Evolutionary conservation across 2,329 filamentous ascomycete genomes (phyloP).

Genomic region (Diaporthe ilicicola): DNA sequence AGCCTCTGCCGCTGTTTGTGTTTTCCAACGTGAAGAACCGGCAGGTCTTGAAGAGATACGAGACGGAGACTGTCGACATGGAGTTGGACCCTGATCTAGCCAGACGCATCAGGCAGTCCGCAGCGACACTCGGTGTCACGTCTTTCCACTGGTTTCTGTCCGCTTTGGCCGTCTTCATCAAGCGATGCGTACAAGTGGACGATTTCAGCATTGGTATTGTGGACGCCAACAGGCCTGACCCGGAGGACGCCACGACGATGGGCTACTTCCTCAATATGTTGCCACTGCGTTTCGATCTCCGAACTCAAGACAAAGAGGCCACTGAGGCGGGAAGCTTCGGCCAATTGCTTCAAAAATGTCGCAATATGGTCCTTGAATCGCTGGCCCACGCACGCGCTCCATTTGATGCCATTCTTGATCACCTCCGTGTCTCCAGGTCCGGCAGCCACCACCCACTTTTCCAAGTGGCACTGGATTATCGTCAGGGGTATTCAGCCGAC

Average conservation of each 20-base stretch:
- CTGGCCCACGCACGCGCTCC: slow-evolving; percentile 54
- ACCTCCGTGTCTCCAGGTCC: slow-evolving; percentile 51
- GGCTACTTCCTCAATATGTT: slow-evolving; percentile 60
- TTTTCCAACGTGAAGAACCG: slow-evolving; percentile 35
- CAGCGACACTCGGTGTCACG: slow-evolving; percentile 23
- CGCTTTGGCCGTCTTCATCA: slow-evolving; percentile 47
- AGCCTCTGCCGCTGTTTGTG: slow-evolving; percentile 4
- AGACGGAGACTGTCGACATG: slow-evolving; percentile 21
- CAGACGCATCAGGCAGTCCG: background rate
- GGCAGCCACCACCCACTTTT: slow-evolving; percentile 49
- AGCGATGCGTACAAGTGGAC: slow-evolving; percentile 41
- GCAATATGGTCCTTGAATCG: slow-evolving; percentile 43
- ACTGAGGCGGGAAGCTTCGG: too few relatives aligned
- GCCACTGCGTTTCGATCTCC: slow-evolving; percentile 49
- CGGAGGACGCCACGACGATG: slow-evolving; percentile 44
- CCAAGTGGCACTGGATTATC: background rate
- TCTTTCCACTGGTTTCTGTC: slow-evolving; percentile 57
- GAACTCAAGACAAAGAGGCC: slow-evolving; percentile 27
- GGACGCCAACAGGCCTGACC: slow-evolving; percentile 53
- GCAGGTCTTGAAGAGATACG: slow-evolving; percentile 15
- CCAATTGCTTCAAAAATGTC: slow-evolving; percentile 38
- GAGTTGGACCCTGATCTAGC: background rate
- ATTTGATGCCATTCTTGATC: slow-evolving; percentile 55
- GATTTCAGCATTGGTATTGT: slow-evolving; percentile 58
- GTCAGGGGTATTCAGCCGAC: too few relatives aligned